These are phyloP conservation scores for Vitis cinerea DNA, from an alignment of 164 flowering plant species.

Conservation along the genomic window DNA sequence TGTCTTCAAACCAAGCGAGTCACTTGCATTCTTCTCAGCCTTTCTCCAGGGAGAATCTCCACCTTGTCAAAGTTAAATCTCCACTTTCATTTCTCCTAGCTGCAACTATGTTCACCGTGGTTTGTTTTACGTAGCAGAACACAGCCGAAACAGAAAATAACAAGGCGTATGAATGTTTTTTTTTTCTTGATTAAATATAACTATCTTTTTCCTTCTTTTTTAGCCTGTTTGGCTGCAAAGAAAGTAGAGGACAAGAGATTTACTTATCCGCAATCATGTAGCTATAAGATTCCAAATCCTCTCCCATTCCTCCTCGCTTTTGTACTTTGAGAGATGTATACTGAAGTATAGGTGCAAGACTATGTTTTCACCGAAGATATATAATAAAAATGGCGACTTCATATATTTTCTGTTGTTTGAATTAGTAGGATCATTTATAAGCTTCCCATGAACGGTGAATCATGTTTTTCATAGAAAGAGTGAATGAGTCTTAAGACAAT, in stretches of 20 bases:
- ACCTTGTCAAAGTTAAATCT: slow-evolving; percentile 24
- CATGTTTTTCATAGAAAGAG: too few species aligned
- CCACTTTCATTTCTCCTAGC: not conserved
- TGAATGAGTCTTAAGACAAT: too few species aligned
- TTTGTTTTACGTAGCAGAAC: not conserved
- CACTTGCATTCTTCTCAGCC: slow-evolving; percentile 74
- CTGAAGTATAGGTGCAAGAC: too few species aligned
- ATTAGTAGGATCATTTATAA: too few species aligned
- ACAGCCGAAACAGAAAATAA: not conserved
- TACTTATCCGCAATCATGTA: not conserved
- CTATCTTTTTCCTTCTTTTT: not conserved
- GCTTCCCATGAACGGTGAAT: too few species aligned
- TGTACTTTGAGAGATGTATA: too few species aligned
- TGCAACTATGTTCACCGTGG: not conserved
- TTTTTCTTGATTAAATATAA: too few species aligned
- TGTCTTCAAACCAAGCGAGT: slow-evolving; percentile 73
- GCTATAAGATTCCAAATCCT: not conserved
- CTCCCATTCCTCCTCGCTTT: not conserved
- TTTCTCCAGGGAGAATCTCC: slow-evolving; percentile 60
- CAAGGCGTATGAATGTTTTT: not conserved
- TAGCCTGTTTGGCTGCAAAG: not conserved
- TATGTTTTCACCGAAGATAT: too few species aligned
- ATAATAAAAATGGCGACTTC: too few species aligned
- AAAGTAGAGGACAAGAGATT: not conserved
- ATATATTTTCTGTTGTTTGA: too few species aligned